Base-by-base conservation (phyloP, 2,329 filamentous ascomycete genomes). In the Aureobasidium mangrovei region DNA sequence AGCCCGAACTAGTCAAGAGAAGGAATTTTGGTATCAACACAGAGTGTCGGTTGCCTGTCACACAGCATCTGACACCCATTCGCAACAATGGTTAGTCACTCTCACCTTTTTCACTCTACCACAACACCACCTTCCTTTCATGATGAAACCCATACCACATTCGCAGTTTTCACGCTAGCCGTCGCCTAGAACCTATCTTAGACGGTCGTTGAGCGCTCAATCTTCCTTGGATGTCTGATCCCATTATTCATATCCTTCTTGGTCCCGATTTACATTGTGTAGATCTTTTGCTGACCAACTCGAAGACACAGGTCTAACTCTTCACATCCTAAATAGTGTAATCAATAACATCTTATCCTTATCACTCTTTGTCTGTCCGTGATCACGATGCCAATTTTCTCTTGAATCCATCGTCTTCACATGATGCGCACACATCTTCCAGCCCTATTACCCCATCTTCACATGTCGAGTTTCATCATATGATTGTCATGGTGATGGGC, bases 161-260 rank as follows among this genome's bases (percentile, higher is more conserved):
- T 90, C 85, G 85, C 85, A 89, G 85, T 89, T 89, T 89, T 82
- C 85, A 87, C 85, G 86, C 77, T 63, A 71, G 67, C 65, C 66
- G 61, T 67, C 67, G 65, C 62, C 62, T 63, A 67, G 67, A 69
- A 69, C 68, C 67, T 69, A 69, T 58, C 58, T 61, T 57, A 65
- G 62, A 64, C 61, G 62, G 63, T 59, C 65, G 60, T 60, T 70
- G 67, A 68, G 66, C 62, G 67, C 59, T 49, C 55, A 64, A 67
- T 68, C 67, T 69, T 69, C 67, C 67, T 70, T 69, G 66, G 67
- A 70, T 70, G 67, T 69, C 67, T 69, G 67, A 65, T 56, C 49
- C 28, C 12, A 7, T 18, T 28, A 29, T 28, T n/a, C 35, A 52
- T 9, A 43, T 7, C 31, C 24, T 9, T 42, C 38, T 51, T 41